These are phyloP conservation scores for Hypoxylon sp. DNA, from an alignment of 2,329 filamentous ascomycete species.

Conservation along the genomic window DNA sequence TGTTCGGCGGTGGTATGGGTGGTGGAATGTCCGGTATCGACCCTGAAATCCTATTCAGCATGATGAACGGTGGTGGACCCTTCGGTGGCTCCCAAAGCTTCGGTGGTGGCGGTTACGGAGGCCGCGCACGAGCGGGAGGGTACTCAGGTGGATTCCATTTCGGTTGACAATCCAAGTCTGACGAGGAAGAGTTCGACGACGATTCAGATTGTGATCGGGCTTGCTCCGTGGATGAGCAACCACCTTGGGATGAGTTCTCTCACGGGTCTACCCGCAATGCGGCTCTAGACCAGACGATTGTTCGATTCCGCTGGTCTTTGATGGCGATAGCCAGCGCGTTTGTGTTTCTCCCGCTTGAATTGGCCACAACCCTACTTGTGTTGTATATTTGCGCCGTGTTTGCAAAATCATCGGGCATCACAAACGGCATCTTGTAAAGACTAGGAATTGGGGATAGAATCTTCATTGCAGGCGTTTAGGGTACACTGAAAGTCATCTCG, in stretches of 20 bases:
- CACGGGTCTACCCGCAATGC: constrained; percentile 35
- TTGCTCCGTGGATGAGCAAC: constrained; percentile 35
- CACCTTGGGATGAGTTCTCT: constrained; percentile 32
- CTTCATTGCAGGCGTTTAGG: constrained; percentile 52
- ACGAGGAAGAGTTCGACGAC: constrained; percentile 55
- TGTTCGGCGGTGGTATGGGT: constrained; percentile 75
- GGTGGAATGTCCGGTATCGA: constrained; percentile 73
- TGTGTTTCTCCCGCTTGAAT: constrained; percentile 52
- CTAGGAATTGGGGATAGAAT: constrained; percentile 49
- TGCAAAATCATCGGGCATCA: constrained; percentile 50
- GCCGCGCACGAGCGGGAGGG: constrained; percentile 58
- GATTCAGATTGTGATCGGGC: constrained; percentile 53
- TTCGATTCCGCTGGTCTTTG: constrained; percentile 52
- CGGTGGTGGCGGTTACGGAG: constrained; percentile 58
- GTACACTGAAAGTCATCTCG: constrained; percentile 41
- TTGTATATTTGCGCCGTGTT: constrained; percentile 53
- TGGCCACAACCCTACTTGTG: constrained; percentile 52
- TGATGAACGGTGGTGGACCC: constrained; percentile 79
- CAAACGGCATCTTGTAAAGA: constrained; percentile 50
- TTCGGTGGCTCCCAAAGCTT: constrained; percentile 69
- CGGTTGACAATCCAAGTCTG: constrained; percentile 60
- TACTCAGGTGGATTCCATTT: constrained; percentile 72
- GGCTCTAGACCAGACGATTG: constrained; percentile 46
- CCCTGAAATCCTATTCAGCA: constrained; percentile 84
- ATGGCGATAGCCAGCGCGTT: constrained; percentile 50